phyloP scores from a whole-genome alignment of 2,329 filamentous ascomycete species.

The Fusarium heterosporum region DNA sequence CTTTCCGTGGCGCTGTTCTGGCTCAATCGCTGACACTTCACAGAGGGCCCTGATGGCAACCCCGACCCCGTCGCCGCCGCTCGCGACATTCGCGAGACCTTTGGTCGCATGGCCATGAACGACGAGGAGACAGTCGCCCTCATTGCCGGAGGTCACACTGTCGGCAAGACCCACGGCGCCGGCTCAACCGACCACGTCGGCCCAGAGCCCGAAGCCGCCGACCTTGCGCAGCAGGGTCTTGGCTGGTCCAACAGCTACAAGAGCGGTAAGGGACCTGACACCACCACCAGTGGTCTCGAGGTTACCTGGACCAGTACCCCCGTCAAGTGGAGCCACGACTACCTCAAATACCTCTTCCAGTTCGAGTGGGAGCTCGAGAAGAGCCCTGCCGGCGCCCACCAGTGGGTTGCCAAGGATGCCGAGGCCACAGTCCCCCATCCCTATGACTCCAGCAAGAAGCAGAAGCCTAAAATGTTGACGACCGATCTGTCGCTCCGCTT shows the following conservation, averaged over 20 bases:
- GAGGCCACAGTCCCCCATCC: conserved; percentile 53
- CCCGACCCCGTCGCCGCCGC: conserved; percentile 77
- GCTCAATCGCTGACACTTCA: conserved; percentile 61
- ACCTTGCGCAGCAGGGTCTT: conserved; percentile 74
- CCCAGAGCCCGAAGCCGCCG: conserved; percentile 73
- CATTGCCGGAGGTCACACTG: conserved; percentile 83
- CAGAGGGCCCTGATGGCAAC: conserved; percentile 79
- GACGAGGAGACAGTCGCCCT: conserved; percentile 84
- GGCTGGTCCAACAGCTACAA: conserved; percentile 76
- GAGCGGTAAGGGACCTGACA: conserved; percentile 75
- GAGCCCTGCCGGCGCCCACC: conserved; percentile 80
- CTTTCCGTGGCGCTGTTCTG: rapidly evolving
- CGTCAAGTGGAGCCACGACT: conserved; percentile 73
- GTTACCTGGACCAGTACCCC: conserved; percentile 84
- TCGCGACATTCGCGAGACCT: conserved; percentile 78
- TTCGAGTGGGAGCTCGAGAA: conserved; percentile 82
- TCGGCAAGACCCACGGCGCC: conserved; percentile 81
- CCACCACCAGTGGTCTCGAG: conserved; percentile 82
- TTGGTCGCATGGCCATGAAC: conserved; percentile 85
- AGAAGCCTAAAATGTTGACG: conserved; percentile 33
- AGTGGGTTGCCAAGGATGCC: conserved; percentile 76
- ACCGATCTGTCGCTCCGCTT: conserved; percentile 71
- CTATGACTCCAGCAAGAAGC: conserved; percentile 37
- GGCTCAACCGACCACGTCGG: conserved; percentile 64
- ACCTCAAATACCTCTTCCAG: conserved; percentile 81